Base-by-base conservation (phyloP, 208 protist genomes). In the Naegleria gruberi region DNA sequence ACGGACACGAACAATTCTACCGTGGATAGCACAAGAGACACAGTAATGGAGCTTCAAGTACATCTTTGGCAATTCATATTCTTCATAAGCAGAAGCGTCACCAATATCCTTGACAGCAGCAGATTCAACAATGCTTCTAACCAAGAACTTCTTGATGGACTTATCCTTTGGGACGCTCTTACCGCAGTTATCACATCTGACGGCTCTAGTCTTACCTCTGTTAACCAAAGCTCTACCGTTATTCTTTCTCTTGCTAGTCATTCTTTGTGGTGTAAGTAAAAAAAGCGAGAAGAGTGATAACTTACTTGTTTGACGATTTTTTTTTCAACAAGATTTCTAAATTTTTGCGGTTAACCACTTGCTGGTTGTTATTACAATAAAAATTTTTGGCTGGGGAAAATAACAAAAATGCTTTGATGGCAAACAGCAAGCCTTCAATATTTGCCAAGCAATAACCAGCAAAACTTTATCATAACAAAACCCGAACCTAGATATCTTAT, bases 21-120 rank as follows among this genome's bases (percentile, higher is more conserved):
- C 97, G 97, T 99, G 99, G 92, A 99, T 99, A 90, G 98, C 98
- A 96, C 98, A 99, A 41, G 98, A 98, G 90, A 99, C 97, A 96
- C 99, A 99, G 97, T 99, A 99, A 94, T 99, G 96, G 93, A 98
- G 94, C 97, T 99, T 99, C 93, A 98, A 95, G 97, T 99, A 99
- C 87, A 99, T 94, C 97, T 99, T 99, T 89, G 99, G 99, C 92
- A 99, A 96, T 84, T 46, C 42, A 65, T 46, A 47, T 43, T 98
- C 94, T 92, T 97, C 97, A 90, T 98, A 91, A 82, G 93, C 95
- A 90, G 95, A 98, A 87, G 97, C 95, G 92, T 99, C 98, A 37
- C 94, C 94, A 89, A 99, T 98, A 96, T 99, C 98, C 91, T 97
- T 96, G 57, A 98, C 94, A 43, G 97, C 98, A 74, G 98, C 97